These are phyloP conservation scores for Trametes pubescens DNA, from an alignment of 1,284 basidiomycete species.

Conservation along the genomic window DNA sequence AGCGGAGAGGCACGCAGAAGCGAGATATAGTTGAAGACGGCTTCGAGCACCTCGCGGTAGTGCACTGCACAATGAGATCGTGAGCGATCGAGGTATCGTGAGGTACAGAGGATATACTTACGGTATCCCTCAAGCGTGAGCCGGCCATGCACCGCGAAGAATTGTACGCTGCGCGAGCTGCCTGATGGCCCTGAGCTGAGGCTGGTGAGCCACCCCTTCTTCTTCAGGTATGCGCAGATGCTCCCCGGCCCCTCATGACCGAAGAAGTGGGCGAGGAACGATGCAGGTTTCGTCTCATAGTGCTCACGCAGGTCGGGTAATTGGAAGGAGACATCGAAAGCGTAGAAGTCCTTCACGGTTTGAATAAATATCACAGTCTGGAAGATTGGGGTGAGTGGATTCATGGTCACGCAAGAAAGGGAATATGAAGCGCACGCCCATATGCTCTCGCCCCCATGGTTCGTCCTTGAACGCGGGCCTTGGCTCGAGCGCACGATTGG, in stretches of 20 bases:
- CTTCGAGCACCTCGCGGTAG: slow-evolving; percentile 53
- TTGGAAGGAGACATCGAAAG: slow-evolving; percentile 63
- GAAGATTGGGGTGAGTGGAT: neutral
- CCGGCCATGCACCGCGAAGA: slow-evolving; percentile 64
- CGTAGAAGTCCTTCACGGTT: slow-evolving; percentile 68
- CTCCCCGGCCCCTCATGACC: slow-evolving; percentile 78
- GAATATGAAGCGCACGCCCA: slow-evolving; percentile 43
- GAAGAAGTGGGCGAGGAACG: slow-evolving; percentile 69
- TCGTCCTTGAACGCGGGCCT: slow-evolving; percentile 43
- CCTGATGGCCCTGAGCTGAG: slow-evolving; percentile 59
- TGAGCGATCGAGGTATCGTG: neutral
- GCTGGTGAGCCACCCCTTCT: slow-evolving; percentile 68
- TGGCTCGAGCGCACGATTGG: slow-evolving; percentile 55
- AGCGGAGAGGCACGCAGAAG: slow-evolving; percentile 56
- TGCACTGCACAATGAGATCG: neutral
- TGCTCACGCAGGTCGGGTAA: slow-evolving; percentile 63
- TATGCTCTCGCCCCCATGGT: slow-evolving; percentile 47
- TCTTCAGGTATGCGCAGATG: slow-evolving; percentile 68
- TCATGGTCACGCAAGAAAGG: neutral
- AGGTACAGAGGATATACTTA: slow-evolving; percentile 38
- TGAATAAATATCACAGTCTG: slow-evolving; percentile 65
- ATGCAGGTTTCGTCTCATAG: slow-evolving; percentile 60
- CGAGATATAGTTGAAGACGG: slow-evolving; percentile 68
- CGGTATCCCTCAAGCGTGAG: slow-evolving; percentile 69
- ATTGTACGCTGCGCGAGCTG: slow-evolving; percentile 59